Evolutionary conservation across 2,329 filamentous ascomycete species (phyloP).

Genomic region (Teratosphaeria viscida): DNA sequence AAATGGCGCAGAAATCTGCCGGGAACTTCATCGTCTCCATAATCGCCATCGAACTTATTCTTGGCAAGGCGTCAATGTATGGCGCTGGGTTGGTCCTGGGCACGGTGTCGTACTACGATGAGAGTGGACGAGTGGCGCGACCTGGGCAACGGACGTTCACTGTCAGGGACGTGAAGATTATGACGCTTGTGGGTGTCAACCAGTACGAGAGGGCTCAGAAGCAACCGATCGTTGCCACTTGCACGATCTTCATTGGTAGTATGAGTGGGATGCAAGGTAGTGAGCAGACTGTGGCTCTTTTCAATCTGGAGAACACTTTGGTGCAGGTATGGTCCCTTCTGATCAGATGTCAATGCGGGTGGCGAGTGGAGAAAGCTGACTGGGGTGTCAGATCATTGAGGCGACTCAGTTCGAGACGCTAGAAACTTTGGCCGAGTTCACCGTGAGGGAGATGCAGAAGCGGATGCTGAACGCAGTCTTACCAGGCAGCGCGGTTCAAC

Average conservation of each 20-base stretch:
- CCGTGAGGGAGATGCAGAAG: conserved; percentile 28
- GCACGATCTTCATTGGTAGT: conserved; percentile 32
- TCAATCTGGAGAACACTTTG: conserved; percentile 48
- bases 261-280: background rate
- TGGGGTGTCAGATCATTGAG: conserved; percentile 28
- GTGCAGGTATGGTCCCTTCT: conserved; percentile 44
- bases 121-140: conserved; percentile 3
- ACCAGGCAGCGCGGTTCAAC: conserved; percentile 43
- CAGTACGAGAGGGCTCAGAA: conserved; percentile 54
- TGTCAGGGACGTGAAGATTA: conserved; percentile 46
- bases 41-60: conserved; percentile 29
- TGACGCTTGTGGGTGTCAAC: conserved; percentile 63
- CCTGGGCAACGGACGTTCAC: conserved; percentile 4
- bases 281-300: conserved; percentile 30
- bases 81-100: conserved; percentile 47
- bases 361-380: background rate
- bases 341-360: background rate
- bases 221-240: conserved; percentile 54
- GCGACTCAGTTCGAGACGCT: conserved; percentile 36
- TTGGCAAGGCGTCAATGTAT: conserved; percentile 60
- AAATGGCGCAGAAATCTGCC: conserved; percentile 20
- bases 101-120: conserved; percentile 19
- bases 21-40: conserved; percentile 12
- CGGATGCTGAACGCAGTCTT: conserved; percentile 22
- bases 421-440: conserved; percentile 38